Conservation (phyloP, 2,329 filamentous ascomycete genomes). For the Aspergillus novofumigatus region DNA sequence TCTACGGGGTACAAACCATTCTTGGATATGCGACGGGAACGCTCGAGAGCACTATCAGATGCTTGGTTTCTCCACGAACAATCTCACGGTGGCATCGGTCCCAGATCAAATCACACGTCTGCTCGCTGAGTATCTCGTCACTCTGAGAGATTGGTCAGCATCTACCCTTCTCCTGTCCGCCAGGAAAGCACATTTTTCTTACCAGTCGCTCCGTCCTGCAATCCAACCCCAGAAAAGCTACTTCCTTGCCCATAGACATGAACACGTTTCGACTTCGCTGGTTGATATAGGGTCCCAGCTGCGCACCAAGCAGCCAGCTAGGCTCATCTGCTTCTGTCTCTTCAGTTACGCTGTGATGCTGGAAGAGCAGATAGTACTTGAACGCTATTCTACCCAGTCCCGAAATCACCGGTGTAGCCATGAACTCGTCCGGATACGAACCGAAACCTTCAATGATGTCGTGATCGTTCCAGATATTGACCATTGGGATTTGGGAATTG, state of each 20-base stretch:
- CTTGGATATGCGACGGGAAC: constrained; percentile 80
- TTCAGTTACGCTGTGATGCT: constrained; percentile 80
- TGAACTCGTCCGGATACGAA: constrained; percentile 87
- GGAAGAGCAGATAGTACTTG: constrained; percentile 99
- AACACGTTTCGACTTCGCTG: constrained; percentile 82
- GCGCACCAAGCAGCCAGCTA: constrained; percentile 79
- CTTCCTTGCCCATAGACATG: constrained; percentile 71
- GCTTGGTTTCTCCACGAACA: constrained; percentile 76
- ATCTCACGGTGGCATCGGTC: constrained; percentile 81
- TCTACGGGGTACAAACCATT: constrained; percentile 51
- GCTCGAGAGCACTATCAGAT: constrained; percentile 81
- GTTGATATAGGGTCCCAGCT: constrained; percentile 83
- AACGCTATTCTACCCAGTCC: constrained; percentile 88
- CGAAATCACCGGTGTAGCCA: constrained; percentile 83
- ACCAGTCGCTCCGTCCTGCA: constrained; percentile 83
- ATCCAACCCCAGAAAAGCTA: constrained; percentile 82
- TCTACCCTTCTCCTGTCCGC: neutral
- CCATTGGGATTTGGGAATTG: constrained; percentile 91
- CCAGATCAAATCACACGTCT: constrained; percentile 82
- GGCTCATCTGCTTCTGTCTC: constrained; percentile 82
- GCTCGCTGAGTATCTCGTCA: constrained; percentile 72
- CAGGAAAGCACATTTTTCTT: constrained; percentile 8
- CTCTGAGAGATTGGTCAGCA: constrained; percentile 41
- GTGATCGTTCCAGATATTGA: constrained; percentile 97
- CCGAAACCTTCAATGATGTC: constrained; percentile 89